Base-by-base conservation (phyloP, 495 filamentous ascomycete species). In the Penicillium flavigenum region DNA sequence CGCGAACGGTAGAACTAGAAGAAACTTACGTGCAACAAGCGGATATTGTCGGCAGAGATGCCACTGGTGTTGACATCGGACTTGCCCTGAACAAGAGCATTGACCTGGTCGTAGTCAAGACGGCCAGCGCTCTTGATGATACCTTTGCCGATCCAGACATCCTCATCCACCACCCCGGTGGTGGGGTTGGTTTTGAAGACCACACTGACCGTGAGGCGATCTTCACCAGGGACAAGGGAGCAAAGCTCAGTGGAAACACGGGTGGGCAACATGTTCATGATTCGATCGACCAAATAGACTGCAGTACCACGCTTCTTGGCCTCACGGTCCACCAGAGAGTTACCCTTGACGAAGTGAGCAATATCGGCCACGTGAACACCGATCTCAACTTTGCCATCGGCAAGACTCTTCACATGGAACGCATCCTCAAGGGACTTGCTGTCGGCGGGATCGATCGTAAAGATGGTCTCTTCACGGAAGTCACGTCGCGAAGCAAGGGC, bases 281-380 rank as follows among this genome's bases (percentile, higher is more conserved):
- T 84, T 24, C 91, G 84, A 74, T 96, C 92, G 72, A 96, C 87
- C 50, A 98, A 77, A 63, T 98, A 92, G 16, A 98, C 94, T 36
- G 90, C 92, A 50, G 94, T 98, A 55, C 93, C 95, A 31, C 94
- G 88, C 79, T 98, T 98, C 83, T 95, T 96, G 1, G 94, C 94
- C 76, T 98, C 94, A 43, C 94, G 88, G 67, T 98, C 94, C 32
- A 97, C 93, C 48, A 98, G 82, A 20, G 94, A 96, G 78, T 95
- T 96, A 36, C 85, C 79, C 78, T 98, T 98, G 68, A 98, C 90
- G 59, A 98, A 98, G 72, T 98, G 91, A 44, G 94, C 89, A 59
- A 96, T 90, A 75, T 98, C 94, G 27, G 92, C 85, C 63, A 98
- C 90, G 77, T 98, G 94, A 52, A 98, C 83, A 75, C 94, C 95